Conservation (phyloP, 1,139 yeast species). For the Magnusiomyces clavatus region DNA sequence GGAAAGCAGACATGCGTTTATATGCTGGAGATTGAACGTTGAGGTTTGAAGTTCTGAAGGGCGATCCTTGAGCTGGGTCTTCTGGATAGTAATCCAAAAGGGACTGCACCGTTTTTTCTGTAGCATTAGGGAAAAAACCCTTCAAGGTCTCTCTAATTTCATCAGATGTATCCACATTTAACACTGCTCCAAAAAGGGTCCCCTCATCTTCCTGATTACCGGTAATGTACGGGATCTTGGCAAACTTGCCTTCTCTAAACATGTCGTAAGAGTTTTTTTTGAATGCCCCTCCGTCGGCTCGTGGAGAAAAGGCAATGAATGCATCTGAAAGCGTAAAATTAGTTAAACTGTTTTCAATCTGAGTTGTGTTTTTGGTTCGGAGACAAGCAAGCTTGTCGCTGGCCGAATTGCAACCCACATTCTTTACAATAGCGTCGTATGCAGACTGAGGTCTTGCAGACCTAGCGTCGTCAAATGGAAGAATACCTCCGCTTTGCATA, state of each 20-base stretch:
- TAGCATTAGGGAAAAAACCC: conserved; percentile 9
- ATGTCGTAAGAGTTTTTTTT: conserved; percentile 9
- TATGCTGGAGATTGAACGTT: conserved; percentile 14
- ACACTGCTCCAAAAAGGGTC: conserved; percentile 16
- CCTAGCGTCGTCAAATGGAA: conserved; percentile 10
- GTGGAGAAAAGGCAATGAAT: background rate
- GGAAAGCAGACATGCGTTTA: conserved; percentile 19
- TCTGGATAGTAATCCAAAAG: conserved; percentile 16
- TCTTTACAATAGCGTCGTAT: conserved; percentile 15
- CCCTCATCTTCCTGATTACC: conserved; percentile 24
- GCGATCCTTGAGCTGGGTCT: conserved; percentile 17
- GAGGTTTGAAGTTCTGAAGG: conserved; percentile 17
- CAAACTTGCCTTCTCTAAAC: conserved; percentile 13
- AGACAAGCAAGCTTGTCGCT: conserved; percentile 18
- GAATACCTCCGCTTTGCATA: conserved; percentile 20
- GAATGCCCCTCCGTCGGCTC: background rate
- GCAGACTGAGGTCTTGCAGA: conserved; percentile 14
- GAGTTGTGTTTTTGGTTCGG: conserved; percentile 9
- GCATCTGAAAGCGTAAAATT: background rate
- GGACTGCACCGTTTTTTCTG: conserved; percentile 2
- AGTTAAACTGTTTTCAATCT: background rate
- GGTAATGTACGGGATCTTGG: conserved; percentile 19
- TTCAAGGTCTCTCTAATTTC: background rate
- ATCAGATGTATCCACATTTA: conserved; percentile 13
- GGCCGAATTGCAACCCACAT: conserved; percentile 15